These are phyloP conservation scores for Mesembryanthemum crystallinum DNA, from an alignment of 148 eudicot species.

Conservation along the genomic window DNA sequence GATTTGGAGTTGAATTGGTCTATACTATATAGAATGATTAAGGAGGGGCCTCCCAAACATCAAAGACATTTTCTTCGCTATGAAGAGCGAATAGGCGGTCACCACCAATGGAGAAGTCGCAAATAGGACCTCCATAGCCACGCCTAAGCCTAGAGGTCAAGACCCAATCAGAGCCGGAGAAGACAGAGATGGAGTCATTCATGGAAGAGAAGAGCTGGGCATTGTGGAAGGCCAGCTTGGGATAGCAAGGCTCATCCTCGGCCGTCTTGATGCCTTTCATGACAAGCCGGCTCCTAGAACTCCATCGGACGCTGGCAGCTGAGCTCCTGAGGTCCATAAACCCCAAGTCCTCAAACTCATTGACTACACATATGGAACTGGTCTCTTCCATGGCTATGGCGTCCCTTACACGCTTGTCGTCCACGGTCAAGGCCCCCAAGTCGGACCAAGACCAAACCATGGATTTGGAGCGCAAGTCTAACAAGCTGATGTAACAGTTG, in stretches of 20 bases:
- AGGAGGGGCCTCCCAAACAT: conserved; percentile 83
- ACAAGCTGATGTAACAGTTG: conserved; percentile 74
- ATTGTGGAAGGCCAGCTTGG: conserved; percentile 68
- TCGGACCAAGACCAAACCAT: conserved; percentile 95
- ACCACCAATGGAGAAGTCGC: conserved; percentile 86
- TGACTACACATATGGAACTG: conserved; percentile 70
- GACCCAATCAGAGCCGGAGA: conserved; percentile 85
- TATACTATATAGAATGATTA: conserved; percentile 16
- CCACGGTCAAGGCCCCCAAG: conserved; percentile 35
- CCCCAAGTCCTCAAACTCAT: conserved; percentile 85
- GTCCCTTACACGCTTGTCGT: conserved; percentile 73
- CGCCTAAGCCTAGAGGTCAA: conserved; percentile 68
- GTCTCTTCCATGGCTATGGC: conserved; percentile 76
- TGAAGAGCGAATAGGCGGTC: conserved; percentile 87
- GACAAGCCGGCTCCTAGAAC: conserved; percentile 59
- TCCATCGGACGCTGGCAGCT: conserved; percentile 62
- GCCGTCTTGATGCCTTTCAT: conserved; percentile 54
- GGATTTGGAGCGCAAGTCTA: conserved; percentile 66
- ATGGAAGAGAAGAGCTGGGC: conserved; percentile 78
- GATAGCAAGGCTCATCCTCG: conserved; percentile 74
- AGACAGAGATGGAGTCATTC: conserved; percentile 78
- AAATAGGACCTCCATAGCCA: conserved; percentile 74
- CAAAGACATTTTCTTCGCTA: conserved; percentile 83
- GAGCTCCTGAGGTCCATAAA: conserved; percentile 73
- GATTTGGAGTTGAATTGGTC: background rate